Evolutionary conservation across 306 rosid species (phyloP).

Genomic region (Cucumis sativus): Cucumber_9930_V3 NC_026656.2:12524501-12525000

Average conservation of each 20-base stretch:
- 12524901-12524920: not conserved
- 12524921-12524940: not conserved
- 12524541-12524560: not conserved
- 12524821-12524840: conserved; percentile 17
- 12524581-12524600: not conserved
- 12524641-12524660: not conserved
- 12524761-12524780: not conserved
- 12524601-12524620: not conserved
- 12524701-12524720: not conserved
- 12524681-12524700: not conserved
- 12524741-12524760: not conserved
- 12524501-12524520: too few species aligned
- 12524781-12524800: not conserved
- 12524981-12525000: not conserved
- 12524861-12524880: not conserved
- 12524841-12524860: not conserved
- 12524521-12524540: not conserved
- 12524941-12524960: not conserved
- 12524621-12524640: conserved; percentile 2
- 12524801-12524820: conserved; percentile 17
- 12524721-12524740: not conserved
- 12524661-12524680: not conserved
- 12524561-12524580: not conserved
- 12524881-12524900: conserved; percentile 8
- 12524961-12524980: conserved; percentile 4